Conservation (phyloP, 1,284 basidiomycete species). For the Jaminaea rosea region DNA sequence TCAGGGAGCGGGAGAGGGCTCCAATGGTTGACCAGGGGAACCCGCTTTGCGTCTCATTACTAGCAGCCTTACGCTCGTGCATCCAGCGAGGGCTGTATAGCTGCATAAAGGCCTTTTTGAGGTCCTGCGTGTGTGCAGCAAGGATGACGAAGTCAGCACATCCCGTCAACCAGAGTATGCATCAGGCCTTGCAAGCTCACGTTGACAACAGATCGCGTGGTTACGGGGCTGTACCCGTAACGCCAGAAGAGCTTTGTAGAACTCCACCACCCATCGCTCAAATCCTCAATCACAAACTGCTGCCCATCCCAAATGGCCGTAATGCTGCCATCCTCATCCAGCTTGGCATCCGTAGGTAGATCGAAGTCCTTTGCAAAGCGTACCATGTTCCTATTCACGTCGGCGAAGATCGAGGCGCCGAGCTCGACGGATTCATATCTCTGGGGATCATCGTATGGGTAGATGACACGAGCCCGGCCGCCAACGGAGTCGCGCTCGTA, state of each 20-base stretch:
- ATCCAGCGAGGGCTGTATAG: constrained; percentile 60
- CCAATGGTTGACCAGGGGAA: constrained; percentile 58
- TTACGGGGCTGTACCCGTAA: constrained; percentile 67
- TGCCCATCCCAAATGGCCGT: constrained; percentile 68
- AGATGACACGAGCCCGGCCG: constrained; percentile 68
- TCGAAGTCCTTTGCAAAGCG: constrained; percentile 15
- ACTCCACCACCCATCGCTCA: constrained; percentile 38
- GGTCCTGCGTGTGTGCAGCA: no score
- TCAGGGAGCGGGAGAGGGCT: constrained; percentile 55
- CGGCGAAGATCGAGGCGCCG: constrained; percentile 80
- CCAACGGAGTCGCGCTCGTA: constrained; percentile 61
- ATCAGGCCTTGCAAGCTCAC: no score
- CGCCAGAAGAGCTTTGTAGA: constrained; percentile 53
- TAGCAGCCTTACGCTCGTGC: constrained; percentile 31
- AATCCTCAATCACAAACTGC: constrained; percentile 36
- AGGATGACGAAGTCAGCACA: no score
- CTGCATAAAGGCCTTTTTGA: constrained; percentile 55
- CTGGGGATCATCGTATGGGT: constrained; percentile 61
- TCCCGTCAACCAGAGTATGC: no score
- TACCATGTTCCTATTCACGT: constrained; percentile 62
- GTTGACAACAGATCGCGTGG: constrained; percentile 54
- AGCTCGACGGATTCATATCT: constrained; percentile 58
- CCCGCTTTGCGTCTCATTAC: constrained; percentile 6
- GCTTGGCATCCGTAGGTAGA: constrained; percentile 4
- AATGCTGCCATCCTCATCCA: constrained; percentile 3